These are phyloP conservation scores for Corchorus olitorius DNA, from an alignment of 345 rosid genomes.

Conservation along the genomic window DNA sequence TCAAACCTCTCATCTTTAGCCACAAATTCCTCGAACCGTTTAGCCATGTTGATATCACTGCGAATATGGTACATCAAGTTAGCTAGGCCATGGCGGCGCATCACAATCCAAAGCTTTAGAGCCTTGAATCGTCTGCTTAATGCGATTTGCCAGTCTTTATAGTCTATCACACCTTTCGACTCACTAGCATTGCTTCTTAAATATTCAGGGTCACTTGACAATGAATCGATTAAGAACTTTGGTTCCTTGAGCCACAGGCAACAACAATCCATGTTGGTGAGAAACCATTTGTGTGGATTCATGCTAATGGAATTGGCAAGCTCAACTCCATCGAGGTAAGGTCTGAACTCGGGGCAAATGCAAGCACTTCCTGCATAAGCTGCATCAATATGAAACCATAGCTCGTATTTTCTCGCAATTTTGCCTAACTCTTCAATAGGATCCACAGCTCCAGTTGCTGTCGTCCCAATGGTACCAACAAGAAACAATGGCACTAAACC, in stretches of 20 bases:
- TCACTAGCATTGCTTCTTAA: conserved; percentile 37
- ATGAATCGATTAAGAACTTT: conserved; percentile 26
- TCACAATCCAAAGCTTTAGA: conserved; percentile 43
- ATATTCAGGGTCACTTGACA: conserved; percentile 45
- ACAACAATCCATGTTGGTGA: conserved; percentile 48
- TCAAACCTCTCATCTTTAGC: conserved; percentile 43
- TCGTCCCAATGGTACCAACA: conserved; percentile 33
- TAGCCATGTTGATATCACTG: conserved; percentile 29
- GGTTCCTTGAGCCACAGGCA: conserved; percentile 51
- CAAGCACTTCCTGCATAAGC: conserved; percentile 54
- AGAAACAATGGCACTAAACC: no score
- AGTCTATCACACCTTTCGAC: conserved; percentile 38
- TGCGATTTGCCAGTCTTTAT: conserved; percentile 53
- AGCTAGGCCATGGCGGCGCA: conserved; percentile 29
- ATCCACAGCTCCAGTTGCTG: conserved; percentile 31
- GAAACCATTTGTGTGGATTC: conserved; percentile 57
- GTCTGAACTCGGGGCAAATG: conserved; percentile 55
- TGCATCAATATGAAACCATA: conserved; percentile 43
- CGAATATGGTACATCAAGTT: conserved; percentile 29
- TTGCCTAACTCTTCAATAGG: conserved; percentile 22
- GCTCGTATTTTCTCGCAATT: conserved; percentile 22
- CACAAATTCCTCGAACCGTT: conserved; percentile 36
- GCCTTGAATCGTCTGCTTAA: conserved; percentile 37
- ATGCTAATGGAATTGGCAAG: conserved; percentile 43
- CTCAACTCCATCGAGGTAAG: conserved; percentile 41